Evolutionary conservation across 257 asterid genomes (phyloP).

Genomic region (Ophiorrhiza pumila): DNA sequence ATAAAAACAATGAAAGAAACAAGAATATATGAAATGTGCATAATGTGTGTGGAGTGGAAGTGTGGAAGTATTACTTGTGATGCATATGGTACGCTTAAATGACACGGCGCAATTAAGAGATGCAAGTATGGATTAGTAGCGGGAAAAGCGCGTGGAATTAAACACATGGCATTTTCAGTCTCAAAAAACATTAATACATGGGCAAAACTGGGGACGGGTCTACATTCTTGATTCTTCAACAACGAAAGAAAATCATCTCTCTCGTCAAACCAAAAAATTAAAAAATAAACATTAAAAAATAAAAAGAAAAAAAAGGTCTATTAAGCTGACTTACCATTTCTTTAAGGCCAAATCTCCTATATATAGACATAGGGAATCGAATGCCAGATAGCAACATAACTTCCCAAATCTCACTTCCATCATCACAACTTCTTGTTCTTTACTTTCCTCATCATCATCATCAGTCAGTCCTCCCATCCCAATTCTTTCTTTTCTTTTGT

Average conservation of each 20-base stretch:
- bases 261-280: neutral
- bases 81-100: constrained; percentile 1
- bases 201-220: neutral
- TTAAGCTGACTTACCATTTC: constrained; percentile 1
- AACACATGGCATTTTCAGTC: neutral
- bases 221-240: too few species aligned
- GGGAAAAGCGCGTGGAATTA: constrained; percentile 17
- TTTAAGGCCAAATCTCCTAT: constrained; percentile 15
- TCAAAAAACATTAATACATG: neutral
- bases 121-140: neutral
- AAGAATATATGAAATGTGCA: neutral
- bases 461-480: too few species aligned
- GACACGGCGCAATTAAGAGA: neutral
- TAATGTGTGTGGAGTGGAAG: too few species aligned
- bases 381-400: constrained; percentile 18
- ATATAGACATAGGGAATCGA: neutral
- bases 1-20: constrained; percentile 5
- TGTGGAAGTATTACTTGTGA: neutral
- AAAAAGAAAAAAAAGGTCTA: neutral
- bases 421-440: neutral
- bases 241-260: neutral
- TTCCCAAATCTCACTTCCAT: neutral
- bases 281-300: neutral
- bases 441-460: too few species aligned
- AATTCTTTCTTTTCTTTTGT: neutral